Conservation (phyloP, 176 grass and related monocot genomes). For the Rhynchospora tenuis region DNA sequence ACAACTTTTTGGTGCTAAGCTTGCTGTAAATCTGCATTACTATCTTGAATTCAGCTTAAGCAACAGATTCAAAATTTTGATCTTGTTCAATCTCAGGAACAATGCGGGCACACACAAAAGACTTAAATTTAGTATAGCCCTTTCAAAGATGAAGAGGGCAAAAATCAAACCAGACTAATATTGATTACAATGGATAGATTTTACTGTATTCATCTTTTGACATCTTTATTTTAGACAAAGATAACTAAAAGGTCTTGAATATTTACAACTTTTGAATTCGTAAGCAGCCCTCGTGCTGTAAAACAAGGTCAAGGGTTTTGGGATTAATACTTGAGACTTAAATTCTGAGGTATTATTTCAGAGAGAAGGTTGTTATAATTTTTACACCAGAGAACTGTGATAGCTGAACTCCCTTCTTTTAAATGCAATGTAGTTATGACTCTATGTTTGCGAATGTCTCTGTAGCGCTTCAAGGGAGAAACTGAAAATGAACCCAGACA, state of each 20-base stretch:
- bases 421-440: background rate
- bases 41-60: background rate
- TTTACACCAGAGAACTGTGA: background rate
- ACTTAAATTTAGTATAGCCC: background rate
- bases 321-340: background rate
- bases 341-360: background rate
- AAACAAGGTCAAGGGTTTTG: background rate
- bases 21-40: background rate
- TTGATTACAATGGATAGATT: background rate
- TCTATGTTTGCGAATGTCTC: conserved; percentile 12
- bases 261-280: background rate
- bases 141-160: background rate
- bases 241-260: background rate
- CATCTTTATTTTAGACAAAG: background rate
- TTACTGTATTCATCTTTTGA: background rate
- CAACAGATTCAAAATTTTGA: background rate
- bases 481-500: conserved; percentile 55
- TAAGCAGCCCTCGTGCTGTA: background rate
- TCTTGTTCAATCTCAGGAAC: background rate
- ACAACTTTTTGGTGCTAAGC: background rate
- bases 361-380: background rate
- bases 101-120: background rate
- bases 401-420: background rate
- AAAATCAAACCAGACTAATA: background rate
- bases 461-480: conserved; percentile 70